Evolutionary conservation across 805 yeast genomes (phyloP).

Genomic region (Candida lessepsii): DNA sequence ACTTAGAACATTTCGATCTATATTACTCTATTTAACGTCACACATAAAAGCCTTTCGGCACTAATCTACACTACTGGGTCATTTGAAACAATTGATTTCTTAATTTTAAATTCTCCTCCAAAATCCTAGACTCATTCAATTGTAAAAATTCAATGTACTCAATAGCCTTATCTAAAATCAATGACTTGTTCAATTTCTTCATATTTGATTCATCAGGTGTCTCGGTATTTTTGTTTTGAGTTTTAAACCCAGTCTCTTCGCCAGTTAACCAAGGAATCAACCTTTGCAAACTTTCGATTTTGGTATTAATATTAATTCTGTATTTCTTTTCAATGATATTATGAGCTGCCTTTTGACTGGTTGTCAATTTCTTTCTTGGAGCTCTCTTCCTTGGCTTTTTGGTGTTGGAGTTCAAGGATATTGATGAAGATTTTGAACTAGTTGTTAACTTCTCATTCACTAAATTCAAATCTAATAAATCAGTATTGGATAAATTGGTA

Average conservation of each 20-base stretch:
- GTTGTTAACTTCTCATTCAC: slow-evolving; percentile 12
- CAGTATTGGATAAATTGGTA: background rate
- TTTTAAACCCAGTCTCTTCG: slow-evolving; percentile 63
- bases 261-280: slow-evolving; percentile 66
- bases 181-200: slow-evolving; percentile 55
- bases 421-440: background rate
- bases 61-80: background rate
- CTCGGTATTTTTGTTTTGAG: slow-evolving; percentile 13
- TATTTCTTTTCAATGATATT: slow-evolving; percentile 71
- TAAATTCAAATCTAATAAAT: slow-evolving; percentile 10
- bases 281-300: slow-evolving; percentile 64
- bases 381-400: slow-evolving; percentile 35
- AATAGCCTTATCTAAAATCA: slow-evolving; percentile 68
- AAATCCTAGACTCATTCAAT: slow-evolving; percentile 38
- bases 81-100: slow-evolving; percentile 9
- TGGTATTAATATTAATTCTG: slow-evolving; percentile 68
- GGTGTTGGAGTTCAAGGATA: background rate
- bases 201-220: background rate
- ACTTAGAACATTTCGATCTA: too few species aligned
- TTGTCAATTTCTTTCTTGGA: slow-evolving; percentile 54
- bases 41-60: background rate
- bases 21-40: too few species aligned
- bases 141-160: slow-evolving; percentile 56
- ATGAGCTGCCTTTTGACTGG: slow-evolving; percentile 67
- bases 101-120: slow-evolving; percentile 12